Percentiles rank a stretch among this genome's conserved stretches.
Evolutionary conservation across 192 early-diverging fungal species (phyloP).

Genomic region (Backusella mclennaniae): DNA sequence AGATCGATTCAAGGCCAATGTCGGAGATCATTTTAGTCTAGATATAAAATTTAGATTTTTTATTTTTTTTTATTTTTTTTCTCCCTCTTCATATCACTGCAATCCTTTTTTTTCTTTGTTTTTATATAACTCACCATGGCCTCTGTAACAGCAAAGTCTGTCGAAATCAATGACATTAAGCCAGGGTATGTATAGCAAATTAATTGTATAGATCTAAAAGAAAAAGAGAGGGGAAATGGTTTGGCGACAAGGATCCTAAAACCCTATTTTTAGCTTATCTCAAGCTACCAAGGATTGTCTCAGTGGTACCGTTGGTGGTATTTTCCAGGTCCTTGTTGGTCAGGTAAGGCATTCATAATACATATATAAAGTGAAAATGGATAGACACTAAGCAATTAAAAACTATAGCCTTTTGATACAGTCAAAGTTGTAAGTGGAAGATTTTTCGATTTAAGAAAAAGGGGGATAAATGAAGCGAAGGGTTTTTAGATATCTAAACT

Average conservation of each 20-base stretch:
- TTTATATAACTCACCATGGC: neutral
- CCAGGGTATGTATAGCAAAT: constrained; percentile 8
- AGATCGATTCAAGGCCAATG: neutral
- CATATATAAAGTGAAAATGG: neutral
- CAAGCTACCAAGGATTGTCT: constrained; percentile 71
- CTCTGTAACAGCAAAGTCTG: neutral
- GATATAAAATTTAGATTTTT: neutral
- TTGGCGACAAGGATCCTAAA: neutral
- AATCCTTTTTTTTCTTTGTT: neutral
- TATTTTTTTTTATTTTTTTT: neutral
- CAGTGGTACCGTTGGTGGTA: constrained; percentile 75
- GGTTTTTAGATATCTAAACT: neutral
- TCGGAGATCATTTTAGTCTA: neutral
- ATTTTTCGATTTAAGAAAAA: neutral
- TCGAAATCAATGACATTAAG: neutral
- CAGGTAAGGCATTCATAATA: constrained; percentile 42
- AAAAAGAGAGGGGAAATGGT: neutral
- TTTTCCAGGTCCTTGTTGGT: constrained; percentile 74
- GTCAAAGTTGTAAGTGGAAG: constrained; percentile 67
- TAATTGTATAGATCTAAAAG: neutral
- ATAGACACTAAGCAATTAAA: neutral
- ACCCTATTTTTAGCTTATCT: constrained; percentile 8
- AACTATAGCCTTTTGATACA: constrained; percentile 67
- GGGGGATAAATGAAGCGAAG: neutral
- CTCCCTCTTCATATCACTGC: neutral